phyloP scores from a whole-genome alignment of 768 basidiomycete species.

The Lactarius sp. region DNA sequence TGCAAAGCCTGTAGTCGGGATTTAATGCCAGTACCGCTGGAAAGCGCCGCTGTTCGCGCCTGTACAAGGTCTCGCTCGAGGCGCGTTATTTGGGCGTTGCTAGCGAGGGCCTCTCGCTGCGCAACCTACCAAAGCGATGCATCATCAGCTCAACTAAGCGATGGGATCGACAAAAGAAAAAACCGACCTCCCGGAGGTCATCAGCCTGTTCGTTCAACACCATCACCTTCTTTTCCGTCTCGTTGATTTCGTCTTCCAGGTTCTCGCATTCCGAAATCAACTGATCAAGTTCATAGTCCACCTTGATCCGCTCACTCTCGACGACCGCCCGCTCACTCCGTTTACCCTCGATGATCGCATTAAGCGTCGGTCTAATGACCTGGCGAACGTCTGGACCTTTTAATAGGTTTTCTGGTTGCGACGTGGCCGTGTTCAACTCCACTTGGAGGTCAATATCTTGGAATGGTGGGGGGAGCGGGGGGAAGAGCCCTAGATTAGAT shows the following conservation, averaged over 20 bases:
- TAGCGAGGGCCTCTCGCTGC: slow-evolving; percentile 67
- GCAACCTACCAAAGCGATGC: slow-evolving; percentile 47
- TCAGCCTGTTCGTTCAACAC: slow-evolving; percentile 72
- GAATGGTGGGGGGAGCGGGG: slow-evolving; percentile 65
- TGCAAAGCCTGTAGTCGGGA: slow-evolving; percentile 70
- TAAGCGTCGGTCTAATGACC: slow-evolving; percentile 72
- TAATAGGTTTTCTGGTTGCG: slow-evolving; percentile 65
- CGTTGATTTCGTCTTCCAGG: slow-evolving; percentile 69
- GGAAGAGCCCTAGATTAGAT: slow-evolving; percentile 70
- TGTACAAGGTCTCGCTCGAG: slow-evolving; percentile 70
- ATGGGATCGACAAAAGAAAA: background rate
- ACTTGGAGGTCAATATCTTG: slow-evolving; percentile 71
- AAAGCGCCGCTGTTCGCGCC: slow-evolving; percentile 68
- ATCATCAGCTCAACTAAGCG: background rate
- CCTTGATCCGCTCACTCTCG: slow-evolving; percentile 72
- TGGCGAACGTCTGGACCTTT: slow-evolving; percentile 66
- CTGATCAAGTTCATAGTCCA: slow-evolving; percentile 81
- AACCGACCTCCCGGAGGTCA: slow-evolving; percentile 70
- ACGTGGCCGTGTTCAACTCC: slow-evolving; percentile 72
- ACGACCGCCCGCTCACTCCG: slow-evolving; percentile 62
- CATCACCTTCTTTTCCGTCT: slow-evolving; percentile 67
- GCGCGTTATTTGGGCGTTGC: slow-evolving; percentile 58
- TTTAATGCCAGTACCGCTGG: slow-evolving; percentile 80
- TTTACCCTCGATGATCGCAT: slow-evolving; percentile 64
- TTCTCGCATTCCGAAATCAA: slow-evolving; percentile 74